Evolutionary conservation across 306 rosid genomes (phyloP).

Genomic region (Vigna nakashimae): DNA sequence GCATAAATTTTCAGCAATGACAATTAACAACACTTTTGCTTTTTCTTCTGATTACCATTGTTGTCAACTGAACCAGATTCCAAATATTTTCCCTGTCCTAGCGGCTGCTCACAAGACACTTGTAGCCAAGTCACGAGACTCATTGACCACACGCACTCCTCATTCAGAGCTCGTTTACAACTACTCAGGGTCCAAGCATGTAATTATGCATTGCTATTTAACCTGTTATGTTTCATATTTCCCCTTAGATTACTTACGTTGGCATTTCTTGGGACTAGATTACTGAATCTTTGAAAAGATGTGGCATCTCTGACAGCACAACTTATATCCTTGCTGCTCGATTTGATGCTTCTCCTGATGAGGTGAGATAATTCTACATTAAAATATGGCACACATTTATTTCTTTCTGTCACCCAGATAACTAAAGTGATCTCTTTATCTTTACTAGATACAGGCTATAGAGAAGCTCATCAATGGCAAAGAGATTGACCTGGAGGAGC

Average conservation of each 20-base stretch:
- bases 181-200: slow-evolving; percentile 94
- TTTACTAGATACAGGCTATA: slow-evolving; percentile 60
- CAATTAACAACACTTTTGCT: slow-evolving; percentile 1
- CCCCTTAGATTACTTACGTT: slow-evolving; percentile 41
- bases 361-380: slow-evolving; percentile 55
- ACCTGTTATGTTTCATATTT: slow-evolving; percentile 11
- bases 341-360: slow-evolving; percentile 75
- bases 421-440: slow-evolving; percentile 6
- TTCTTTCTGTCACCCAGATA: neutral
- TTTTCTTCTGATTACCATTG: slow-evolving; percentile 33
- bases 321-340: slow-evolving; percentile 80
- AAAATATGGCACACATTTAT: neutral
- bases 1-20: slow-evolving; percentile 19
- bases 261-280: slow-evolving; percentile 60
- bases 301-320: slow-evolving; percentile 78
- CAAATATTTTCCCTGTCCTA: slow-evolving; percentile 81
- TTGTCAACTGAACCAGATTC: slow-evolving; percentile 65
- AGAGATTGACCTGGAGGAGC: slow-evolving; percentile 74
- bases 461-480: slow-evolving; percentile 76
- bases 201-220: slow-evolving; percentile 43
- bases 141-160: slow-evolving; percentile 85
- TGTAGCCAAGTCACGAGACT: slow-evolving; percentile 70
- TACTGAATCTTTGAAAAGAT: slow-evolving; percentile 88
- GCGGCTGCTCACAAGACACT: slow-evolving; percentile 87
- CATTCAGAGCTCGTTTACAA: slow-evolving; percentile 96